Evolutionary conservation across 1,284 basidiomycete species (phyloP).

Genomic region (Neonothopanus nambi): DNA sequence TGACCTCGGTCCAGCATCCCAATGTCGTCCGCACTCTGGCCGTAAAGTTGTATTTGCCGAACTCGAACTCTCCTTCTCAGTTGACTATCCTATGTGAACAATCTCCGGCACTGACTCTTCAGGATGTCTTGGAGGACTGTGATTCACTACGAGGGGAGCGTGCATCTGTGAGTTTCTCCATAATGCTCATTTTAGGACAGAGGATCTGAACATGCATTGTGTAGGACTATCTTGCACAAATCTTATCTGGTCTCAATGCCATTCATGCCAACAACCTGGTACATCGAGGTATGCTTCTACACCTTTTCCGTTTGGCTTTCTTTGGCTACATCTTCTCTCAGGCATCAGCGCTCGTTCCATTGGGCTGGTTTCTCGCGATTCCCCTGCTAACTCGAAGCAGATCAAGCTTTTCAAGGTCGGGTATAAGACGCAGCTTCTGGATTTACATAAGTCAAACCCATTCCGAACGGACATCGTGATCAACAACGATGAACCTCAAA

Average conservation of each 20-base stretch:
- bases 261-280: constrained; percentile 63
- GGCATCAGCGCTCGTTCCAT: constrained; percentile 59
- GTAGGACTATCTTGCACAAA: constrained; percentile 71
- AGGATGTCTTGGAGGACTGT: constrained; percentile 72
- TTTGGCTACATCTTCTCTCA: constrained; percentile 23
- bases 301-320: background rate
- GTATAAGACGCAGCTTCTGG: constrained; percentile 64
- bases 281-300: constrained; percentile 53
- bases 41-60: constrained; percentile 58
- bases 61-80: constrained; percentile 48
- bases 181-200: background rate
- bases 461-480: constrained; percentile 47
- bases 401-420: constrained; percentile 67
- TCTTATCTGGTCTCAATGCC: constrained; percentile 63
- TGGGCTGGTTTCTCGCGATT: constrained; percentile 53
- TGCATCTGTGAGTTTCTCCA: constrained; percentile 46
- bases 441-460: constrained; percentile 73
- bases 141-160: constrained; percentile 65
- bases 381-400: constrained; percentile 50
- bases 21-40: constrained; percentile 65
- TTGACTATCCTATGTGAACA: constrained; percentile 68
- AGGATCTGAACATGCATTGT: background rate
- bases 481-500: constrained; percentile 39
- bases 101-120: constrained; percentile 58
- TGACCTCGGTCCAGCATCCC: constrained; percentile 56